Conservation (phyloP, 495 filamentous ascomycete genomes). For the Cercophora scortea region DNA sequence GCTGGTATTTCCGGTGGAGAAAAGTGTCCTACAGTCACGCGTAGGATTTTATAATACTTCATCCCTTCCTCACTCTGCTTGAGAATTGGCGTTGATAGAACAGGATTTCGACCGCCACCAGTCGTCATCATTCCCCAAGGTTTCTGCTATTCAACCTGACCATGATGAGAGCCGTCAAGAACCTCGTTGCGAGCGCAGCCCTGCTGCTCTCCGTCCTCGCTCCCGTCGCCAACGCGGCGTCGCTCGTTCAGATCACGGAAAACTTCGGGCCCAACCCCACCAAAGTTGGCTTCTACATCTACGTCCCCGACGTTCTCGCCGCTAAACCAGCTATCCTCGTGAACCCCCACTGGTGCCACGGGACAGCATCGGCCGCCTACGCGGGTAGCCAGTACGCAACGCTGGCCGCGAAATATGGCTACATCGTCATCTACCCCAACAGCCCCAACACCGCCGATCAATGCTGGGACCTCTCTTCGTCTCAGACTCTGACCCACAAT, state of each 20-base stretch:
- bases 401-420: constrained; percentile 40
- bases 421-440: constrained; percentile 50
- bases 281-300: constrained; percentile 46
- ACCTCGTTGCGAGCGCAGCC: neutral
- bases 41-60: neutral
- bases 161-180: neutral
- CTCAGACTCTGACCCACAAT: constrained; percentile 39
- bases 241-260: constrained; percentile 26
- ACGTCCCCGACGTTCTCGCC: constrained; percentile 44
- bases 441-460: constrained; percentile 38
- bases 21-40: neutral
- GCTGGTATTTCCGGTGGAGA: neutral
- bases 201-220: neutral
- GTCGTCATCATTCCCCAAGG: neutral
- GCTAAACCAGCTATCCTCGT: constrained; percentile 48
- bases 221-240: constrained; percentile 7
- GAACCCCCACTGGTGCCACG: constrained; percentile 47
- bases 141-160: no score
- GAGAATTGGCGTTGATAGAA: neutral
- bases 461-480: constrained; percentile 49
- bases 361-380: constrained; percentile 21
- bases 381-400: constrained; percentile 30
- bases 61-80: neutral
- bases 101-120: neutral
- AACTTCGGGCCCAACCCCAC: constrained; percentile 42